phyloP scores from a whole-genome alignment of 2,329 filamentous ascomycete genomes.

The Ophiobolus disseminans region DNA sequence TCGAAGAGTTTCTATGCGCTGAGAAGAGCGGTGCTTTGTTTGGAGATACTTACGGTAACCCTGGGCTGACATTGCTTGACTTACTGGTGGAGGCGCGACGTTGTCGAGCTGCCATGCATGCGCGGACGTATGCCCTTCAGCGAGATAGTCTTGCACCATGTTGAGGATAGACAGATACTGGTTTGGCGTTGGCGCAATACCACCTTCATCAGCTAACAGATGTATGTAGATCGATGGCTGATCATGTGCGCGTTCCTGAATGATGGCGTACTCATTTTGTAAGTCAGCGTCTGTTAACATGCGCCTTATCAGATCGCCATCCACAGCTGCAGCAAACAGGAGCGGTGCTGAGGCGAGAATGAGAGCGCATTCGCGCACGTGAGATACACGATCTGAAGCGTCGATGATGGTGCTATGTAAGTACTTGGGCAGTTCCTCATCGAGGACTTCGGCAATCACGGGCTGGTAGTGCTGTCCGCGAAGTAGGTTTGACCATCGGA shows the following conservation, averaged over 20 bases:
- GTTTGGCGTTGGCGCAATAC: conserved; percentile 28
- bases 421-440: conserved; percentile 35
- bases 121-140: background rate
- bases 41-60: conserved; percentile 37
- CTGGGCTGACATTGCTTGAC: conserved; percentile 2
- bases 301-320: conserved; percentile 28
- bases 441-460: conserved; percentile 32
- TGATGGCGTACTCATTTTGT: conserved; percentile 23
- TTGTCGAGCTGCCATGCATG: conserved; percentile 31
- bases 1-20: conserved; percentile 19
- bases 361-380: conserved; percentile 32
- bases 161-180: conserved; percentile 32
- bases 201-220: conserved; percentile 27
- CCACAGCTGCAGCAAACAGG: conserved; percentile 32
- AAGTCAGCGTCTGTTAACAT: conserved; percentile 19
- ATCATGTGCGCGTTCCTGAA: conserved; percentile 25
- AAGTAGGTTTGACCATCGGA: conserved; percentile 26
- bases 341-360: conserved; percentile 37
- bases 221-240: conserved; percentile 42
- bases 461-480: conserved; percentile 24
- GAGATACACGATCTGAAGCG: conserved; percentile 11
- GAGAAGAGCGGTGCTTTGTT: conserved; percentile 20
- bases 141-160: conserved; percentile 26
- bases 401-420: conserved; percentile 19
- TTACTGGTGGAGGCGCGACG: conserved; percentile 12